Evolutionary conservation across 73 alveolate genomes (phyloP).

Genomic region (Paramecium pentaurelia): DNA sequence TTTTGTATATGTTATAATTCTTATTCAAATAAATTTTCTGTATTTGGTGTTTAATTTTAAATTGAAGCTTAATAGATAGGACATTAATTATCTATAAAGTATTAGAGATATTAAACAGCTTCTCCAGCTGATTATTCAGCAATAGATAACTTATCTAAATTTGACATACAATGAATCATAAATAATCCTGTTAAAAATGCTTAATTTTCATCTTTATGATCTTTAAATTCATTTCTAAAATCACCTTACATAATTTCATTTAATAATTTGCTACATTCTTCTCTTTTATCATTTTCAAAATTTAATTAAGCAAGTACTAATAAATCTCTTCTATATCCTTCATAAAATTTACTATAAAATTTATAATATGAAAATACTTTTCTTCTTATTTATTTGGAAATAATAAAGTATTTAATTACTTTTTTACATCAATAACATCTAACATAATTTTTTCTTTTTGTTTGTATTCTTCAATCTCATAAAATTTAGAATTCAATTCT

Average conservation of each 20-base stretch:
- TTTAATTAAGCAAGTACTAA: neutral
- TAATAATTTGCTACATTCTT: neutral
- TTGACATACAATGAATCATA: neutral
- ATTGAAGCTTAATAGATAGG: neutral
- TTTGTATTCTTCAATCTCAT: neutral
- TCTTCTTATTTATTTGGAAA: neutral
- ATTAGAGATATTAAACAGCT: neutral
- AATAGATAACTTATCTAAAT: neutral
- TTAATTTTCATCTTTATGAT: conserved; percentile 9
- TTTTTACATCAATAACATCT: neutral
- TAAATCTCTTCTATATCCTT: conserved; percentile 36
- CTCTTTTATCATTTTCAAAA: neutral
- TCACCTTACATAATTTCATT: neutral
- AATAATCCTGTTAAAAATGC: conserved; percentile 2
- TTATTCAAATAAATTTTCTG: neutral
- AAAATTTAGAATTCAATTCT: neutral
- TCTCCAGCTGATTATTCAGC: conserved; percentile 7
- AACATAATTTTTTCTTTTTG: neutral
- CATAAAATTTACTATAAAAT: neutral
- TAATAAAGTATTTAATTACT: neutral
- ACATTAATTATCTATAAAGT: neutral
- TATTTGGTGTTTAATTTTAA: neutral
- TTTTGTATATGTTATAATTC: neutral
- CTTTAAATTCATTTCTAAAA: neutral
- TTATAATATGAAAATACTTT: neutral